Percentiles rank a stretch among this genome's conserved stretches.
These are phyloP conservation scores for Evansstolkia leycettana DNA, from an alignment of 495 filamentous ascomycete genomes.

Conservation along the genomic window DNA sequence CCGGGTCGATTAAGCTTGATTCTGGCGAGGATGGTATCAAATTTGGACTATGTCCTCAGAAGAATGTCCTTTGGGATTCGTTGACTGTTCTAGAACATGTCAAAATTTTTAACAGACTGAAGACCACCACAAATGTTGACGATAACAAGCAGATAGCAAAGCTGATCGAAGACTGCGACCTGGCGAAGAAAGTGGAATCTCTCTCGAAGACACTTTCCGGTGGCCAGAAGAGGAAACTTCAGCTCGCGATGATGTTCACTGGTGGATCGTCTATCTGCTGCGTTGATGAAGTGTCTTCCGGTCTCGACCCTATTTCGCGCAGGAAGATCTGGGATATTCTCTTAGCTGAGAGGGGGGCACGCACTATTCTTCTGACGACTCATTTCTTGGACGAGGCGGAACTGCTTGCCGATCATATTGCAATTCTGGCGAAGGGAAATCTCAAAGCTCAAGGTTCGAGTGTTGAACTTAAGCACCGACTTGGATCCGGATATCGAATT, in stretches of 20 bases:
- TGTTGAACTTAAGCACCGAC: slow-evolving; percentile 56
- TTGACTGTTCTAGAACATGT: slow-evolving; percentile 76
- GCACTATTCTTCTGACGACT: slow-evolving; percentile 76
- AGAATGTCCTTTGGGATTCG: slow-evolving; percentile 81
- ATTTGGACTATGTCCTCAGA: slow-evolving; percentile 78
- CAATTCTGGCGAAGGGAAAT: slow-evolving; percentile 60
- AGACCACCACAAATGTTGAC: slow-evolving; percentile 42
- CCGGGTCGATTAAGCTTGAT: slow-evolving; percentile 53
- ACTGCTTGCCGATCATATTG: slow-evolving; percentile 64
- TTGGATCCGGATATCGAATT: slow-evolving; percentile 68
- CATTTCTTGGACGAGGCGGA: slow-evolving; percentile 77
- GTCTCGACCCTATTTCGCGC: slow-evolving; percentile 68
- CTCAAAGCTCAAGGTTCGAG: slow-evolving; percentile 63
- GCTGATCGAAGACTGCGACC: slow-evolving; percentile 55
- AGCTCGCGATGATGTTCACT: slow-evolving; percentile 87
- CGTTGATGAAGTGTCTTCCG: slow-evolving; percentile 77
- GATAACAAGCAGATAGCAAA: slow-evolving; percentile 39
- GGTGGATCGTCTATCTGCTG: slow-evolving; percentile 76
- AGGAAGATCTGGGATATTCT: slow-evolving; percentile 87
- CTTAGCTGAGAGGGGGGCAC: slow-evolving; percentile 59
- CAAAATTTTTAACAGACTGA: slow-evolving; percentile 63
- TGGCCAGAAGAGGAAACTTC: slow-evolving; percentile 82
- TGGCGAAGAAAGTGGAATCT: slow-evolving; percentile 55
- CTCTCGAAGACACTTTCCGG: slow-evolving; percentile 62
- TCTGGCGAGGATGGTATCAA: slow-evolving; percentile 49